Base-by-base conservation (phyloP, 495 filamentous ascomycete species). In the Halenospora varia region DNA sequence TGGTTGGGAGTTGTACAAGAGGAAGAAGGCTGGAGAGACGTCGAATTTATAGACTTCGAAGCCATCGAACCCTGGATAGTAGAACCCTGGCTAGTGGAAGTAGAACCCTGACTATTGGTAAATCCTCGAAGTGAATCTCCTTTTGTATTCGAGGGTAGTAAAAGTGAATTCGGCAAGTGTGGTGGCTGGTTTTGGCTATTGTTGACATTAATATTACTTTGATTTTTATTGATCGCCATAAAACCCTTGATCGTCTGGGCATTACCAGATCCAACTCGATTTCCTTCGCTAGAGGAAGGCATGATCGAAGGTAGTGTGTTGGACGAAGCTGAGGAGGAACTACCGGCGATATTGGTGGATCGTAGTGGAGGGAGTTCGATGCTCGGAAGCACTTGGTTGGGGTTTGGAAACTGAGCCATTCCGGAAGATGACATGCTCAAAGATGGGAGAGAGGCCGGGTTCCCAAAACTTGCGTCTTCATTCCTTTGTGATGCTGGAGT, bases 221-320 rank as follows among this genome's bases (percentile, higher is more conserved):
- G 17, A 2, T 41, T 10, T 18, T 63, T 63, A 48, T 59, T 63
- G 25, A 63, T 56, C 8, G 61, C 46, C 10, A 60, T 17, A 23
- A 63, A 63, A 17, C 53, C 51, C 29, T 63, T 59, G 52, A 63
- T 60, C 2, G 25, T 17, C 25, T 51, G 10, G 40, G 15, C 4
- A 3, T 23, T 8, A 20, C 15, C 35, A 25, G 26, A 15, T 4
- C 26, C 25, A 3, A 39, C 8, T 29, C 25, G 56, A 40, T 6
- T 17, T 26, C n/a, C n/a, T 39, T 53, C 49, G n/a, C 19, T 59
- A 20, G 46, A 47, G 15, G 51, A 15, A 40, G 18, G 39, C 15
- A n/a, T 17, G 44, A 17, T 22, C 22, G 26, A n/a, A 25, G 47
- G 23, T 49, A 19, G 22, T 25, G 47, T 10, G 19, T 24, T 23